Evolutionary conservation across 345 rosid genomes (phyloP).

Genomic region (sweet orange (Citrus sinensis)): DNA sequence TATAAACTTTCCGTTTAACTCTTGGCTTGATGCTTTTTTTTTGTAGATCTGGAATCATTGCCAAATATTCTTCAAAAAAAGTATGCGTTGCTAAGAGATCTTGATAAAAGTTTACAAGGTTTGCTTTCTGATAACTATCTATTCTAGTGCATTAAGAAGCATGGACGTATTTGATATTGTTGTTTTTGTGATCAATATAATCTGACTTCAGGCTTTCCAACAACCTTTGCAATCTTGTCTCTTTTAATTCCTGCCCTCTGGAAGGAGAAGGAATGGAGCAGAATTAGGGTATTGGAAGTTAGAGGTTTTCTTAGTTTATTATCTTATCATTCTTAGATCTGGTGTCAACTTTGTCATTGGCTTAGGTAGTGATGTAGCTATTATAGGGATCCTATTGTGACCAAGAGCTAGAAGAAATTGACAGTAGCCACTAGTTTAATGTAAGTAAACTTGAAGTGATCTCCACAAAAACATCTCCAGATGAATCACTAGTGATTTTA

Average conservation of each 20-base stretch:
- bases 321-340: neutral
- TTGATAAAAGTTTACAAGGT: conserved; percentile 95
- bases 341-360: neutral
- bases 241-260: neutral
- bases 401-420: neutral
- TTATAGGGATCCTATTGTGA: neutral
- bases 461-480: neutral
- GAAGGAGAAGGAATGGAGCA: neutral
- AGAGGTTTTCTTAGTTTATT: neutral
- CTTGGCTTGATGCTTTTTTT: conserved; percentile 1
- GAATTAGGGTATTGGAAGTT: neutral
- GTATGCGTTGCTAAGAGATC: conserved; percentile 75
- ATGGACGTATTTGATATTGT: neutral
- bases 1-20: neutral
- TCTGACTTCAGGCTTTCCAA: neutral
- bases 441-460: neutral
- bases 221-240: neutral
- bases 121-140: neutral
- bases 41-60: conserved; percentile 70
- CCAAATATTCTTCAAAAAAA: conserved; percentile 87
- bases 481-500: neutral
- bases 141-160: neutral
- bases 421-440: neutral
- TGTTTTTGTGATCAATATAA: neutral
- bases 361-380: neutral